phyloP scores from a whole-genome alignment of 208 protist genomes.

The Leishmania tarentolae region DNA sequence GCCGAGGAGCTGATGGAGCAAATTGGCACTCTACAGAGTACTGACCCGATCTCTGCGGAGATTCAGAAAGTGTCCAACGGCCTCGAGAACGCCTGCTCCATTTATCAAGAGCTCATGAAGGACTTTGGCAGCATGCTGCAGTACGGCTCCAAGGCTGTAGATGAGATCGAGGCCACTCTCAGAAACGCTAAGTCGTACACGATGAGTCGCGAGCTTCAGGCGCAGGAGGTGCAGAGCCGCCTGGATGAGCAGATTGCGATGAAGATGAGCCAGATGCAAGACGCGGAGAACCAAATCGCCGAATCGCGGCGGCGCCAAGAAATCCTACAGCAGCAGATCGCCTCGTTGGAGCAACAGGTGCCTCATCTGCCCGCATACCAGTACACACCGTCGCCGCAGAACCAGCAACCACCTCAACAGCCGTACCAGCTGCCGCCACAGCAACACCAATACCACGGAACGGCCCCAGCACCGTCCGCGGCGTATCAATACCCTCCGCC shows the following conservation, averaged over 20 bases:
- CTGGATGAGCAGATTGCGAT: conserved; percentile 76
- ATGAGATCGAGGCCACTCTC: conserved; percentile 56
- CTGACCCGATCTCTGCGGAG: conserved; percentile 64
- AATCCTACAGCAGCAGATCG: conserved; percentile 38
- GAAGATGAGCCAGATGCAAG: conserved; percentile 73
- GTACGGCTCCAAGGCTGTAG: conserved; percentile 51
- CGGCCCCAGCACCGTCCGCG: not conserved
- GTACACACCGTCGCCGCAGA: not conserved
- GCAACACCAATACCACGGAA: not conserved
- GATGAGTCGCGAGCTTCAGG: conserved; percentile 57
- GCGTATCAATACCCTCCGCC: conserved; percentile 6
- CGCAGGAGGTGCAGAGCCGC: conserved; percentile 50
- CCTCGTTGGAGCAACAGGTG: conserved; percentile 23
- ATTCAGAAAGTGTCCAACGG: conserved; percentile 78
- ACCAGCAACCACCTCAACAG: not conserved
- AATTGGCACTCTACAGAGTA: conserved; percentile 66
- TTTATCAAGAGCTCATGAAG: conserved; percentile 56
- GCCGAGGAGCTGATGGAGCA: conserved; percentile 58
- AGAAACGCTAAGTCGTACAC: conserved; percentile 64
- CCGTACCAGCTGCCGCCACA: conserved; percentile 13
- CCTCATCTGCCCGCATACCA: not conserved
- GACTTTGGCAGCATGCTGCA: conserved; percentile 53
- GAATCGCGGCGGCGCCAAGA: conserved; percentile 50
- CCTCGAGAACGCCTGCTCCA: conserved; percentile 66
- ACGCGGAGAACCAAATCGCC: conserved; percentile 40